Evolutionary conservation across 352 stramenopile genomes (phyloP), one percentile per base, ranked within the genome.

Genomic region (Phytopythium aichiense): DNA sequence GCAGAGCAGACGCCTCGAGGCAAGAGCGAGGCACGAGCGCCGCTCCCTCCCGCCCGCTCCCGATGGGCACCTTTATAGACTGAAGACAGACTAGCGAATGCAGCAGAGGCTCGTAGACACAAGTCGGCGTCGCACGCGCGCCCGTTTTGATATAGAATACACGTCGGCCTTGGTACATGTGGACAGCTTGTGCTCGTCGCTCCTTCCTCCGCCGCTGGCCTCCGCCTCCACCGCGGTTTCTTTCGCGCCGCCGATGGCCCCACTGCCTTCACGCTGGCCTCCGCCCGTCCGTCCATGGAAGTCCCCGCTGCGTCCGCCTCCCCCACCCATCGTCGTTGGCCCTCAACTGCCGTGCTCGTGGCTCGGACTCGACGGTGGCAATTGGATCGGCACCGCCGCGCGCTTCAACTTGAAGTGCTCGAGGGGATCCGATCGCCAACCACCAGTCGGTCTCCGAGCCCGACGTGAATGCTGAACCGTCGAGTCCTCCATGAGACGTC

Each of bases 61-160:
- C 46, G 53, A 58, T 33, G 33, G 38, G 20, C 53, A 58, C 53
- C 28, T 58, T 58, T 58, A 58, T 58, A 58, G 53, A 58, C 38
- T 43, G 53, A 58, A 22, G 53, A 13, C 35, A 46, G 25, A 25
- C 20, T 37, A 58, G 53, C 53, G 42, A 46, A 45, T 46, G 52
- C 51, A 52, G 23, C 25, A 58, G 33, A 58, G 31, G 33, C 35
- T 45, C 52, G 53, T 58, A 58, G 53, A 58, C 53, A 37, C 7
- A 58, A 58, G 55, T 40, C 37, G 55, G 37, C 42, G 40, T 18
- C 40, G 38, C 38, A 35, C 43, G 52, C 38, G 38, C 55, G 55
- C 40, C 33, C 55, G 28, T 60, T 60, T 60, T 60, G 55, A 42
- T 60, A 60, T 60, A 60, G 55, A 60, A 60, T 58, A 58, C 13